Evolutionary conservation across 495 filamentous ascomycete genomes (phyloP), one percentile per base, ranked within the genome.

Genomic region (Rhypophila decipiens): DNA sequence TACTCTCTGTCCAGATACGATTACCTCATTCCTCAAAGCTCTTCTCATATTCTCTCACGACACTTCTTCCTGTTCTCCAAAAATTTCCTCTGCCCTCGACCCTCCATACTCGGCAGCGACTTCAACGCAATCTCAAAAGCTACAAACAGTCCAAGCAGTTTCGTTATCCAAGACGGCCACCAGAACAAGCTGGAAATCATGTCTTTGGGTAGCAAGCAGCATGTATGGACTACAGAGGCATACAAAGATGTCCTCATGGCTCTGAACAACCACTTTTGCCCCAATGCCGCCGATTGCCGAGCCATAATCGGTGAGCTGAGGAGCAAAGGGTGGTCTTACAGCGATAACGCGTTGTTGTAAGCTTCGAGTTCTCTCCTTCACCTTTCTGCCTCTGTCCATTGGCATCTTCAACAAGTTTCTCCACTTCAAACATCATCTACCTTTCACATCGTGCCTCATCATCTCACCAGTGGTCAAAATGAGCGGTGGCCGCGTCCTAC

Each of bases 321-420:
- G 1, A 24, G 7, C 2, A 65, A 60, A 41, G 65, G 64, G 1
- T 51, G 60, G 19, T 43, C 39, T 0, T 61, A 61, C 43, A 51
- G 50, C 4, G 59, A 60, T 3, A 49, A 51, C 1, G 65, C 64
- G 8, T 47, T 68, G 11, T 42, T 60, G 65, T 66, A 63, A 8
- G 63, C 46, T 18, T 48, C 48, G 27, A 20, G 13, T 21, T 7
- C 37, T 21, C 21, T 11, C 9, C 9, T 2, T 20, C 39, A 48
- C 22, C 39, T 19, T 24, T 24, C n/a, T n/a, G 18, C 21, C 40
- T 12, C 7, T 50, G 23, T 18, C 40, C 15, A n/a, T 15, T 27
- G 1, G 13, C 13, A 46, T 24, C 11, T 18, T 10, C 24, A 12
- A 7, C 27, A 31, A n/a, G n/a, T n/a, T n/a, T n/a, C n/a, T 31